phyloP scores from a whole-genome alignment of 2,329 filamentous ascomycete genomes.

The Hypoxylon sp. region DNA sequence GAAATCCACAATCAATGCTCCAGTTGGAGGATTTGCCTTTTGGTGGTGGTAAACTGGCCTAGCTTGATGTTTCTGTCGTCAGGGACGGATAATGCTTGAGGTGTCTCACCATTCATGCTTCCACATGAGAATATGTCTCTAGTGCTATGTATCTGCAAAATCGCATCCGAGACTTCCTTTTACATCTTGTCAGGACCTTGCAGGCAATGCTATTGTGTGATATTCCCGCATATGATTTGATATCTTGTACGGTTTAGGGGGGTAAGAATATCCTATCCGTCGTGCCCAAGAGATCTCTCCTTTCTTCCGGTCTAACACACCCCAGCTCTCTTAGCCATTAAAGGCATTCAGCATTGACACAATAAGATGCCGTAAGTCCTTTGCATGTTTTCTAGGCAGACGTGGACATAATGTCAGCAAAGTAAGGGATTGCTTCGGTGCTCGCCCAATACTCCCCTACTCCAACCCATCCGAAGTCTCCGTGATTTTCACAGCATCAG shows the following conservation, averaged over 20 bases:
- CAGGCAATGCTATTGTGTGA: background rate
- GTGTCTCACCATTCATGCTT: slow-evolving; percentile 23
- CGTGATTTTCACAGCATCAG: background rate
- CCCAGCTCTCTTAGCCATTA: background rate
- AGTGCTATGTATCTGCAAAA: slow-evolving; percentile 6
- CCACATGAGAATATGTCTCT: background rate
- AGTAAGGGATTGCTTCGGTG: background rate
- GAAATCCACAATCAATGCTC: slow-evolving; percentile 9
- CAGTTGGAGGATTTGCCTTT: slow-evolving; percentile 18
- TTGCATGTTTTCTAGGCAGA: background rate
- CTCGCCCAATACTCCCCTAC: background rate
- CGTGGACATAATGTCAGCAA: background rate
- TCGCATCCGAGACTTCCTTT: slow-evolving; percentile 12
- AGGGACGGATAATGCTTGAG: background rate
- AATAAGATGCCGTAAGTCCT: background rate
- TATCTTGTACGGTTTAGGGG: background rate
- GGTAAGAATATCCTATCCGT: slow-evolving; percentile 10
- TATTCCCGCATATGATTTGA: background rate
- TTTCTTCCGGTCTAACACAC: background rate
- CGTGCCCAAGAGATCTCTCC: background rate
- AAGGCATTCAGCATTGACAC: background rate
- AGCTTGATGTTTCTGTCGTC: slow-evolving; percentile 7
- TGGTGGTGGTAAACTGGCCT: background rate
- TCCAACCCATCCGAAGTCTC: background rate
- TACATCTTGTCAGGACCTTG: background rate